phyloP scores from a whole-genome alignment of 768 basidiomycete species.

The Collybia mongolica region DNA sequence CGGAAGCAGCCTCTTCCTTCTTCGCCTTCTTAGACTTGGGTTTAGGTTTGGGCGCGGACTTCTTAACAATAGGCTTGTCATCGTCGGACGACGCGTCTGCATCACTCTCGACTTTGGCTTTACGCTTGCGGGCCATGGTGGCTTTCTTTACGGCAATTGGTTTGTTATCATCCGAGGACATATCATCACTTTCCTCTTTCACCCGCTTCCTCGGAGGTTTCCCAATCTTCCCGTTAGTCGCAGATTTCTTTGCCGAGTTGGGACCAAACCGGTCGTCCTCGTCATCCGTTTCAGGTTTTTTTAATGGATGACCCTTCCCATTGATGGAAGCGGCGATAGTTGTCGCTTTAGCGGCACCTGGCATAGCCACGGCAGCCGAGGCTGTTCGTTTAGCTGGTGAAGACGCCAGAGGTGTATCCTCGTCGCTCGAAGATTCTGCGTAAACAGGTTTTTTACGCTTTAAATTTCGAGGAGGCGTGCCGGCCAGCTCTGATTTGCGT shows the following conservation, averaged over 20 bases:
- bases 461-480: conserved; percentile 30
- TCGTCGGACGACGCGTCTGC: conserved; percentile 42
- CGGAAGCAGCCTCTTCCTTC: conserved; percentile 49
- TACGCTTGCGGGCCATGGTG: conserved; percentile 36
- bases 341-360: conserved; percentile 38
- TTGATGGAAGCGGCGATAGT: conserved; percentile 30
- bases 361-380: conserved; percentile 37
- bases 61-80: conserved; percentile 42
- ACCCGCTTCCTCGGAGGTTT: conserved; percentile 66
- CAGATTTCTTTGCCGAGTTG: conserved; percentile 46
- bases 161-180: conserved; percentile 35
- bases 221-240: conserved; percentile 34
- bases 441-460: conserved; percentile 65
- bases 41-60: conserved; percentile 43
- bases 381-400: conserved; percentile 58
- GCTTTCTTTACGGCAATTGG: conserved; percentile 37
- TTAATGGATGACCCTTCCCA: conserved; percentile 34
- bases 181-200: conserved; percentile 44
- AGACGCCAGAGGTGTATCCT: conserved; percentile 71
- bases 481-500: conserved; percentile 43
- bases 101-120: conserved; percentile 51
- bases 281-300: conserved; percentile 32
- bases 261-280: conserved; percentile 28
- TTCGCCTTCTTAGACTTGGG: conserved; percentile 51
- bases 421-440: conserved; percentile 64